Evolutionary conservation across 257 asterid genomes (phyloP), one percentile per base, ranked within the genome.

Genomic region (Avicennia marina): DNA sequence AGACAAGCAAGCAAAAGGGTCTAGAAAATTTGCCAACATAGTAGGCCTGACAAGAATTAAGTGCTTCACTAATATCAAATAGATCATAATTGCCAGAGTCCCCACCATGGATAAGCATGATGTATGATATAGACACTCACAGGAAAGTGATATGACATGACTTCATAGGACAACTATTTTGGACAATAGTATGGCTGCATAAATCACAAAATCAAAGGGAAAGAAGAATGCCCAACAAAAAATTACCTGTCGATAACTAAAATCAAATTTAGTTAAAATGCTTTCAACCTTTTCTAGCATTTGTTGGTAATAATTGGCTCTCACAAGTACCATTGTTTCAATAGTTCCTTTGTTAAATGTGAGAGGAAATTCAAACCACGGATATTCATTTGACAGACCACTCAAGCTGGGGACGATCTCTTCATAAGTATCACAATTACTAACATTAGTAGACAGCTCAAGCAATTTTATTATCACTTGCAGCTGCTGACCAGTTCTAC

Each of bases 401-500:
- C 63, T 71, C 63, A 78, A 72, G 58, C 80, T 63, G 33, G 96
- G 95, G 60, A 89, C 94, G 58, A 93, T 72, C 59, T 81, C 86
- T 65, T 73, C 81, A 17, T 59, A 77, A 64, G 77, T 33, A 53
- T 76, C 73, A 62, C 65, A 78, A 55, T 89, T 49, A 41, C 80
- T 83, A 60, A 63, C 72, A 74, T 52, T 65, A 60, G 70, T 70
- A 52, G 86, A 85, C 57, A 84, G 66, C 72, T 93, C 96, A 25
- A 89, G 83, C 82, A 93, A 72, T 74, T 86, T 83, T 79, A 72
- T 70, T 59, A 93, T 70, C 66, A 89, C 88, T 86, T 89, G 98
- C 71, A 88, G 95, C 78, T 93, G 98, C 76, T 86, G 97, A 63
- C 98, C 98, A 70, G 95, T 87, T 84, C 97, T 82, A 56, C 90